phyloP scores from a whole-genome alignment of 495 filamentous ascomycete genomes.

The Parmelia sp. region DNA sequence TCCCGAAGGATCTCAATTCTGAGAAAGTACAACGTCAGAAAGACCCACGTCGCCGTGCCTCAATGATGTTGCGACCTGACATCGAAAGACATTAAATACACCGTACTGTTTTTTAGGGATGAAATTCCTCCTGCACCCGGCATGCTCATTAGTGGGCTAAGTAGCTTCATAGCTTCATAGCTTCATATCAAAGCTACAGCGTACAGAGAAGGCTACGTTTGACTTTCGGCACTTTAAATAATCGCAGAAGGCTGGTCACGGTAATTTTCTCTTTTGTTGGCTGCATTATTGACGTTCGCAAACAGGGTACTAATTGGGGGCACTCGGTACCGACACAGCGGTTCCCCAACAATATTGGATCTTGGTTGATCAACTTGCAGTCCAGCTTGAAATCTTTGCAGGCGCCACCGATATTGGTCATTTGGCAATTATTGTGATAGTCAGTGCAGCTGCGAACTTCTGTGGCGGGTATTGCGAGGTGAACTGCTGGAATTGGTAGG shows the following conservation, averaged over 20 bases:
- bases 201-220: not conserved
- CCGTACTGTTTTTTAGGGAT: too few species aligned
- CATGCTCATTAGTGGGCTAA: too few species aligned
- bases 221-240: not conserved
- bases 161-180: too few species aligned
- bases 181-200: too few species aligned
- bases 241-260: too few species aligned
- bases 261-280: not conserved
- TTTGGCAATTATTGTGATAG: not conserved
- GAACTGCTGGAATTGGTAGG: not conserved
- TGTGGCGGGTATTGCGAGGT: not conserved
- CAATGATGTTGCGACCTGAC: too few species aligned
- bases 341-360: not conserved
- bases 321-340: not conserved
- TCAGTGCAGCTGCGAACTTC: not conserved
- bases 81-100: too few species aligned
- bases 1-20: too few species aligned
- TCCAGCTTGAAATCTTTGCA: not conserved
- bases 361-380: not conserved
- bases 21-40: too few species aligned
- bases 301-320: not conserved
- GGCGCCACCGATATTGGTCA: not conserved
- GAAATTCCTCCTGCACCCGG: too few species aligned
- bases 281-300: not conserved
- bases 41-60: too few species aligned